A percentile compares a stretch with the other conserved stretches of the same genome.
These are phyloP conservation scores for Camellia oleifera DNA, from an alignment of 179 eudicot species.

Conservation along the genomic window DNA sequence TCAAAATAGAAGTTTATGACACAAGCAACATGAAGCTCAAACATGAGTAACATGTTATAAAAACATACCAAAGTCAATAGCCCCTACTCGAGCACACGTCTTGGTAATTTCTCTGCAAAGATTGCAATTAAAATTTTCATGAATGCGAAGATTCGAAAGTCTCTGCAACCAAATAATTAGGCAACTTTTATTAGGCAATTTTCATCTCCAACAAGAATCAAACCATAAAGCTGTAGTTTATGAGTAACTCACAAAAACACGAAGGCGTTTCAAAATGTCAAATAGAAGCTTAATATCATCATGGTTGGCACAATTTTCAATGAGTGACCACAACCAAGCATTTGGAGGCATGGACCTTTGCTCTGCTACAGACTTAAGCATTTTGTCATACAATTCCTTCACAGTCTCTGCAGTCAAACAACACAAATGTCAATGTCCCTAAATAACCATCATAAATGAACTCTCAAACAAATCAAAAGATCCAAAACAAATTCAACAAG, in stretches of 20 bases:
- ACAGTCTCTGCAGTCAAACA: constrained; percentile 54
- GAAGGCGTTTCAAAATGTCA: constrained; percentile 59
- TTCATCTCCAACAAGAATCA: constrained; percentile 7
- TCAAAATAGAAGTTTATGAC: not conserved
- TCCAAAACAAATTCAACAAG: not conserved
- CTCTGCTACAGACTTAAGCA: constrained; percentile 52
- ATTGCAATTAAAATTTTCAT: constrained; percentile 66
- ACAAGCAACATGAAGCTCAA: constrained; percentile 7
- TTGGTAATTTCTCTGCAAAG: constrained; percentile 80
- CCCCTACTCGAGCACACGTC: constrained; percentile 75
- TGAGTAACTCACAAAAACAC: constrained; percentile 63
- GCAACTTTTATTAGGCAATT: not conserved
- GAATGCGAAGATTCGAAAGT: constrained; percentile 83
- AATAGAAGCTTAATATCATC: constrained; percentile 75
- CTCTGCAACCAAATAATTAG: constrained; percentile 46
- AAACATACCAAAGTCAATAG: constrained; percentile 72
- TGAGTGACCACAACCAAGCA: constrained; percentile 88
- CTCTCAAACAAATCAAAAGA: not conserved
- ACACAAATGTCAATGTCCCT: not conserved
- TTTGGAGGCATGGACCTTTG: constrained; percentile 80
- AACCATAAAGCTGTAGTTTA: not conserved
- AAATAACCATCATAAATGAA: not conserved
- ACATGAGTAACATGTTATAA: constrained; percentile 7
- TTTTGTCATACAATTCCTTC: constrained; percentile 69
- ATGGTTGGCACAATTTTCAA: constrained; percentile 49